Evolutionary conservation across 139 green algal genomes (phyloP).

Genomic region (Coelastrella sp.): DNA sequence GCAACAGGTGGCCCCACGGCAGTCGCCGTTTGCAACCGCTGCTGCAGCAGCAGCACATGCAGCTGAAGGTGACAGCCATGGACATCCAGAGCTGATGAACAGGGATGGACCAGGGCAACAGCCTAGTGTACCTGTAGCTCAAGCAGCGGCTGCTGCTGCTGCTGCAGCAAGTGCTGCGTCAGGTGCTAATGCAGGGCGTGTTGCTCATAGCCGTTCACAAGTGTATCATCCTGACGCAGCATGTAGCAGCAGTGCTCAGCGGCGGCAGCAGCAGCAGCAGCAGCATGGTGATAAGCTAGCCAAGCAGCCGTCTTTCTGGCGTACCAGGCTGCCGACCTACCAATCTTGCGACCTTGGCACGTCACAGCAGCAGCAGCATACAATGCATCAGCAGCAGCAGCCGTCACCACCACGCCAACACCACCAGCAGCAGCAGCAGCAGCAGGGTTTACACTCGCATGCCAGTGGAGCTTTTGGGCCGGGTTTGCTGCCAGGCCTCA

Average conservation of each 20-base stretch:
- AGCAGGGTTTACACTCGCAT: no score
- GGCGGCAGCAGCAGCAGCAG: slow-evolving; percentile 10
- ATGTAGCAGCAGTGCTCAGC: neutral
- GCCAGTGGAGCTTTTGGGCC: neutral
- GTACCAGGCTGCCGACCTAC: neutral
- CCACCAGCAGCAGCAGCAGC: no score
- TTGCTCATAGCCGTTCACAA: no score
- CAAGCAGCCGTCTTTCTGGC: neutral
- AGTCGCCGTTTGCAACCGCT: slow-evolving; percentile 1
- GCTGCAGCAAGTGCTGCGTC: no score
- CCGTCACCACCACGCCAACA: no score
- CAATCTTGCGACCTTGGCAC: neutral
- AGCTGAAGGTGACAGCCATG: neutral
- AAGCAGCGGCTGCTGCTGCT: slow-evolving; percentile 19
- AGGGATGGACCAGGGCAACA: slow-evolving; percentile 15
- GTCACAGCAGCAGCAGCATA: slow-evolving; percentile 8
- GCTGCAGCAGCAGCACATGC: neutral
- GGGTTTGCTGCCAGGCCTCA: neutral
- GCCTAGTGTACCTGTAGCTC: slow-evolving; percentile 1
- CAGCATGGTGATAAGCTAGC: neutral
- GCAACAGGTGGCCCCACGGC: neutral
- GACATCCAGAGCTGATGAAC: no score
- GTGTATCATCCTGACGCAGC: neutral
- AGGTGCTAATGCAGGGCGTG: no score
- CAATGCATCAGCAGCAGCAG: neutral